Base-by-base conservation (phyloP, 1,284 basidiomycete genomes). In the Marasmius sp. region DNA sequence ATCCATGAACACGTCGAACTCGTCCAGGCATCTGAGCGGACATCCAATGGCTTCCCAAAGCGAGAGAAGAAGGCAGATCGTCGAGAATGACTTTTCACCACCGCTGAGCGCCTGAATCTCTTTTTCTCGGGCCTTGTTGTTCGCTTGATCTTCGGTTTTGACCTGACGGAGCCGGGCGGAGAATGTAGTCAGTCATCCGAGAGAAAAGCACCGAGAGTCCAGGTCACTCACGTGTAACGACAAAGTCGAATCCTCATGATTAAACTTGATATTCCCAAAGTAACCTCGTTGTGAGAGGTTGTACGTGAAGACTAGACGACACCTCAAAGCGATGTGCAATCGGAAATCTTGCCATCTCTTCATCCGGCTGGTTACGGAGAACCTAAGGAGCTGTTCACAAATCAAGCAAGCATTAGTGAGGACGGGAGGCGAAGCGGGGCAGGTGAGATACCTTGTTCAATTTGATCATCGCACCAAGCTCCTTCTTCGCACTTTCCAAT, bases 1-100 rank as follows among this genome's bases (percentile, higher is more conserved):
- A 72, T 98, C 96, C 90, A 97, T 94, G 79, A 97, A 98, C 12
- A 98, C 95, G 68, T 97, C 94, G 72, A 95, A 97, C 72, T 94
- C 92, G 67, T 93, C 92, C 38, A 99, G 85, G 71, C 97, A 99
- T 62, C 97, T 83, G 58, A 99, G 85, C 0, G 96, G 97, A 73
- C 95, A 97, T 1, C 92, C 91, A 60, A 97, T 94, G 10, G 94
- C 90, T 69, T 97, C 93, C 97, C 97, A 99, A 49, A 99, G 80
- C 6, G 97, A 90, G 36, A 98, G 79, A 56, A 99, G 79, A 58
- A 99, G 76, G 68, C 94, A 97, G 65, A 98, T 95, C 0, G 97
- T 99, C 6, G 95, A 93, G 78, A 97, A 99, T 6, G 94, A 97
- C 72, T 98, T 97, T 76, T 99, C 97, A 48, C 97, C 96, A 54